phyloP scores from a whole-genome alignment of 345 rosid species.

The Hibiscus syriacus region DNA sequence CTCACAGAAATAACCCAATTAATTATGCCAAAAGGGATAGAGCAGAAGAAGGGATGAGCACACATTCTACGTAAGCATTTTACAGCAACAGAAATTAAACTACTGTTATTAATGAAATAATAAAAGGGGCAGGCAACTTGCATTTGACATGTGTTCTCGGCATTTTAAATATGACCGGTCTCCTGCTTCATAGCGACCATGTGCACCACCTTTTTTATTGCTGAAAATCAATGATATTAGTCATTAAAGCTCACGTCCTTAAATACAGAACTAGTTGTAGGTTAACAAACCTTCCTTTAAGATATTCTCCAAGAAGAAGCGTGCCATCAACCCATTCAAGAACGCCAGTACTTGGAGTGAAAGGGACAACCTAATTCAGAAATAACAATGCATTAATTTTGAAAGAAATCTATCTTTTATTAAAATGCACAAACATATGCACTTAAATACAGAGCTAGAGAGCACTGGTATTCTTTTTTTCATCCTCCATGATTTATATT shows the following conservation, averaged over 20 bases:
- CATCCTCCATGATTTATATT: background rate
- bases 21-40: background rate
- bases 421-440: too few relatives aligned
- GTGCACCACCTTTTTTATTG: conserved; percentile 81
- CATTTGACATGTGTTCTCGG: conserved; percentile 73
- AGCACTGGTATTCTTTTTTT: background rate
- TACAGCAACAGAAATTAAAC: background rate
- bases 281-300: conserved; percentile 69
- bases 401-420: background rate
- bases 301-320: conserved; percentile 91
- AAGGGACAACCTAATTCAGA: conserved; percentile 76
- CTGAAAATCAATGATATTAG: conserved; percentile 38
- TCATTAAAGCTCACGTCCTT: conserved; percentile 2
- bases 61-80: background rate
- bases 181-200: conserved; percentile 73
- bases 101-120: background rate
- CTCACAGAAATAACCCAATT: background rate
- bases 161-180: conserved; percentile 81
- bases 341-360: conserved; percentile 98
- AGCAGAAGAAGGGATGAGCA: background rate
- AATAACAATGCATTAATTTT: conserved; percentile 11
- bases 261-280: background rate
- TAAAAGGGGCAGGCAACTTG: conserved; percentile 30
- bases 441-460: background rate
- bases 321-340: conserved; percentile 99